Base-by-base conservation (phyloP, 2,329 filamentous ascomycete genomes). In the Penicillium fuscoglaucum region DNA sequence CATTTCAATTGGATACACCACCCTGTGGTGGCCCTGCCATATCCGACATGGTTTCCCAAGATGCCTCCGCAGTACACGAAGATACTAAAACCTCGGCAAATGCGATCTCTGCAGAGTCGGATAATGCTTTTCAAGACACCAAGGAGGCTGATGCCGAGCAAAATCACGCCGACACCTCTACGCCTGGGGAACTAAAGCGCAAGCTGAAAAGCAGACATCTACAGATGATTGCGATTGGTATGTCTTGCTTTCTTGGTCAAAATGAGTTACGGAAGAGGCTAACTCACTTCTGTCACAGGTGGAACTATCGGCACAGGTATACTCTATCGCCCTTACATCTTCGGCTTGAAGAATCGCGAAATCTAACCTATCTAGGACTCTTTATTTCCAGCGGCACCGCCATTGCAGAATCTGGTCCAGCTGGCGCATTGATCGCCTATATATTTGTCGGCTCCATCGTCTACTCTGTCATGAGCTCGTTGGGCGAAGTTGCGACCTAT, bases 401-500 rank as follows among this genome's bases (percentile, higher is more conserved):
- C 13, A 79, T 91, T 59, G 79, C 83, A 56, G 83, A 80, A 55
- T 81, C 86, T 8, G 88, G 88, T 0, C 88, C 88, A 6, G 84
- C 83, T 1, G 84, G 86, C 21, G 82, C 86, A 29, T 79, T 91
- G 48, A 82, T 91, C 65, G 87, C 85, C 50, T 90, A 89, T 69
- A 68, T 84, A 59, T 87, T 89, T 61, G 82, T 92, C 69, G 90
- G 89, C 50, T 80, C 84, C 15, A 83, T 92, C 57, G 84, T 93
- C 50, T 93, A 84, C 78, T 87, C 86, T 7, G 86, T 92, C 74
- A 92, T 93, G 87, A 81, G 82, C 55, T 81, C 79, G 37, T 74
- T 84, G 29, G 80, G 80, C 41, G 82, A 95, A 76, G 90, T 93
- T 83, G 87, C 90, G 19, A 87, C 89, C 12, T 90, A 87, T 66